These are phyloP conservation scores for Abrus pulchellus DNA, from an alignment of 306 rosid genomes.

Conservation along the genomic window DNA sequence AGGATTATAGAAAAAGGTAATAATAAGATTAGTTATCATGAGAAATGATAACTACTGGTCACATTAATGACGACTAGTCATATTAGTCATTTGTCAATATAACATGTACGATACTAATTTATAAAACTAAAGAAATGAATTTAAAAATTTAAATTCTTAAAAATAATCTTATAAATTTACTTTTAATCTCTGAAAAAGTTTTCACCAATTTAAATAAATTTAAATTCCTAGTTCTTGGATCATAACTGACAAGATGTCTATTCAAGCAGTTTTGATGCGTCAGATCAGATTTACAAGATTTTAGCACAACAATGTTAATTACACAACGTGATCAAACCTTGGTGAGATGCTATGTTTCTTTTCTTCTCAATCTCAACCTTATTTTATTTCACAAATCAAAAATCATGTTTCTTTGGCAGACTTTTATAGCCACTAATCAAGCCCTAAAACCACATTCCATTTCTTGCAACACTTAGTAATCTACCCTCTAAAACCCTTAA, in stretches of 20 bases:
- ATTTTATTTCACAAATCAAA: slow-evolving; percentile 17
- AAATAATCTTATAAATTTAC: too few species aligned
- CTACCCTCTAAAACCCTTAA: neutral
- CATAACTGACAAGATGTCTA: slow-evolving; percentile 5
- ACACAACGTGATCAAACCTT: slow-evolving; percentile 15
- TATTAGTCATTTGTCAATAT: too few species aligned
- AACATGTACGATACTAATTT: too few species aligned
- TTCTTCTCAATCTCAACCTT: slow-evolving; percentile 6
- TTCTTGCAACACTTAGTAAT: slow-evolving; percentile 13
- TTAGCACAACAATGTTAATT: neutral
- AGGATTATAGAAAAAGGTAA: too few species aligned
- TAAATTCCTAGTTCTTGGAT: slow-evolving; percentile 12
- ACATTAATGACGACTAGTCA: too few species aligned
- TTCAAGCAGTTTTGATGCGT: neutral
- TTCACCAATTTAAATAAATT: too few species aligned
- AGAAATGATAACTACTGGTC: too few species aligned
- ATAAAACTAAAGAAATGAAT: too few species aligned
- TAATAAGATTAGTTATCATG: too few species aligned
- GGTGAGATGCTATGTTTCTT: slow-evolving; percentile 16
- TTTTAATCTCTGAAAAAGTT: too few species aligned
- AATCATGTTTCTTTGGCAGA: slow-evolving; percentile 2
- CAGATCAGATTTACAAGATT: neutral
- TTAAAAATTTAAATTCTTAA: too few species aligned
- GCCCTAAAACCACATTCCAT: slow-evolving; percentile 7
- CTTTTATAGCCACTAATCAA: slow-evolving; percentile 8